These are phyloP conservation scores for Phytophthora palmivora DNA, from an alignment of 352 stramenopile genomes.

Conservation along the genomic window DNA sequence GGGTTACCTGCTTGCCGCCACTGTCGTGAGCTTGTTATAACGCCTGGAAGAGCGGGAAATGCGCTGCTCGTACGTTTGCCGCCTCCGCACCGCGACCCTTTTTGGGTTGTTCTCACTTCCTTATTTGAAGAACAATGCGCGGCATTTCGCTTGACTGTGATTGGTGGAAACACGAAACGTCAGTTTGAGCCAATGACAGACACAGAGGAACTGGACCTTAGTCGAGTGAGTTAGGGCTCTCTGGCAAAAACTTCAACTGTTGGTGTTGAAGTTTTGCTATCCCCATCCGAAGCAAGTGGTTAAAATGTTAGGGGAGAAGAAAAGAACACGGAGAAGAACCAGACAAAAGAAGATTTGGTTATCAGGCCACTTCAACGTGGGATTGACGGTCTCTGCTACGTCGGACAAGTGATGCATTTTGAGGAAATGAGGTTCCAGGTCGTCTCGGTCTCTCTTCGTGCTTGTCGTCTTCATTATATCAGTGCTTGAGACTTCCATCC, in stretches of 20 bases:
- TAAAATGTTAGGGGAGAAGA: not conserved
- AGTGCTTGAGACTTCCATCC: no score
- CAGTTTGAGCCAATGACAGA: not conserved
- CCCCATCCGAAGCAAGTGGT: not conserved
- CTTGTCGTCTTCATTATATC: no score
- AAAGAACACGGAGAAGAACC: not conserved
- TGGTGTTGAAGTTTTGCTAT: not conserved
- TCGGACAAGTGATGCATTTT: no score
- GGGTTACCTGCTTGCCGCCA: slow-evolving; percentile 14
- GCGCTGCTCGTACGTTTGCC: slow-evolving; percentile 15
- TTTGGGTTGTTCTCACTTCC: slow-evolving; percentile 40
- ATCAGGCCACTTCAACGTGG: no score
- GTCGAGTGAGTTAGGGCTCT: no score
- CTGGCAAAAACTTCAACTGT: no score
- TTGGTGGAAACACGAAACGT: not conserved
- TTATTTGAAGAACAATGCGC: slow-evolving; percentile 36
- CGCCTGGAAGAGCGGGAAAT: slow-evolving; percentile 9
- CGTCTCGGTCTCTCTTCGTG: no score
- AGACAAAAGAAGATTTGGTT: not conserved
- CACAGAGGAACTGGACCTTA: not conserved
- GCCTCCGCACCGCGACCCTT: slow-evolving; percentile 13
- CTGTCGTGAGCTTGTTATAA: not conserved
- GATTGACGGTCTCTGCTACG: no score
- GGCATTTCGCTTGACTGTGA: not conserved
- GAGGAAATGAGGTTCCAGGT: no score